Evolutionary conservation across 1,284 basidiomycete species (phyloP).

Genomic region (Earliella scabrosa): DNA sequence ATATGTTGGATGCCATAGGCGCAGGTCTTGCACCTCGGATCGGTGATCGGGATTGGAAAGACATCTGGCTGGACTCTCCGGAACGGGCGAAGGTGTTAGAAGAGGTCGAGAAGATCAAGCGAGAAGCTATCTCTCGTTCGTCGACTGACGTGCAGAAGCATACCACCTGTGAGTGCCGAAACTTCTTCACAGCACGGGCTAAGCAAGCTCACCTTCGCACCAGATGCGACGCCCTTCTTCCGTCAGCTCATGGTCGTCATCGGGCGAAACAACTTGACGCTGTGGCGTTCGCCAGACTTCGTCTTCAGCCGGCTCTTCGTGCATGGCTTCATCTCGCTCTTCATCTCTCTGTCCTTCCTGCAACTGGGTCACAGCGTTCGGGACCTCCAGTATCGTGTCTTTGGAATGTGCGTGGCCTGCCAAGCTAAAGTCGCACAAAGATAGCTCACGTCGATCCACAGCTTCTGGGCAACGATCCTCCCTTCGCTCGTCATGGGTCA

Average conservation of each 20-base stretch:
- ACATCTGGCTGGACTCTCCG: conserved; percentile 62
- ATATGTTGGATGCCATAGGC: conserved; percentile 45
- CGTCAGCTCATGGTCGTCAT: conserved; percentile 83
- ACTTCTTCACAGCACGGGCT: too few species aligned
- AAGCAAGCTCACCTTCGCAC: too few species aligned
- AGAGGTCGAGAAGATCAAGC: conserved; percentile 43
- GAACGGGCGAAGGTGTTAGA: conserved; percentile 35
- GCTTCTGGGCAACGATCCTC: conserved; percentile 72
- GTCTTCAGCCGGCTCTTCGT: conserved; percentile 84
- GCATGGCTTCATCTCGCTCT: conserved; percentile 76
- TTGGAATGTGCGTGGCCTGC: conserved; percentile 60
- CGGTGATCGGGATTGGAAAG: conserved; percentile 66
- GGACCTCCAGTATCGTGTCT: conserved; percentile 86
- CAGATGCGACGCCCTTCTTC: conserved; percentile 80
- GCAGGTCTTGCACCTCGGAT: conserved; percentile 52
- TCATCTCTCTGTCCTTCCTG: conserved; percentile 86
- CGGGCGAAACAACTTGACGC: conserved; percentile 71
- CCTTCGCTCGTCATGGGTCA: conserved; percentile 82
- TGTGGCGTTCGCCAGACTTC: conserved; percentile 87
- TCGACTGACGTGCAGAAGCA: conserved; percentile 21
- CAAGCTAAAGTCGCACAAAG: conserved; percentile 12
- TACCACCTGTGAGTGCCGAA: conserved; percentile 37
- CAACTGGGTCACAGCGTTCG: conserved; percentile 70
- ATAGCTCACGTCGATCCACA: conserved; percentile 26
- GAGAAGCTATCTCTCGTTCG: conserved; percentile 26